Conservation (phyloP, 805 yeast genomes). For the Zygosaccharomyces pseudorouxii region DNA sequence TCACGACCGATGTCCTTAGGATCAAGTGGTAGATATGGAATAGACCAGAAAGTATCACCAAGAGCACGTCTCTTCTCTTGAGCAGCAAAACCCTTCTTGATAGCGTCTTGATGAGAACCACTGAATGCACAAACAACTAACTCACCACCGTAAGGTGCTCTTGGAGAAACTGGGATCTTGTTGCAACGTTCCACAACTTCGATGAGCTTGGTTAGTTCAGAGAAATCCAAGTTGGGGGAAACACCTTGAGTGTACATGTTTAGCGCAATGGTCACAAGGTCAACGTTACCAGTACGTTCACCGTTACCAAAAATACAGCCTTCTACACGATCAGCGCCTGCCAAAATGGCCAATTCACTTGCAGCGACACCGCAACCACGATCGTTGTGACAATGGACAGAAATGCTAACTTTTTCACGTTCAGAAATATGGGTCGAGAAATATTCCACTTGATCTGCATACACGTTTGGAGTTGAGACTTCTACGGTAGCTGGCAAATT, state of each 20-base stretch:
- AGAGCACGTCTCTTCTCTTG: constrained; percentile 47
- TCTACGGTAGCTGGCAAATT: constrained; percentile 81
- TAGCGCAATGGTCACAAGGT: constrained; percentile 66
- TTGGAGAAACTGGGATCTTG: constrained; percentile 65
- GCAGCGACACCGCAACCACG: constrained; percentile 86
- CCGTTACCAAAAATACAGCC: constrained; percentile 82
- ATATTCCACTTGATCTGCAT: constrained; percentile 78
- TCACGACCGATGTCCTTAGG: constrained; percentile 78
- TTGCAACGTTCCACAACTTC: constrained; percentile 71
- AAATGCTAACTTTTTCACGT: constrained; percentile 65
- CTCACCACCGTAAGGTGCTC: constrained; percentile 80
- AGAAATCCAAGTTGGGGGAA: constrained; percentile 64
- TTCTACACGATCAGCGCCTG: constrained; percentile 84
- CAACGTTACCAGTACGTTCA: constrained; percentile 83
- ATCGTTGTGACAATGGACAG: constrained; percentile 74
- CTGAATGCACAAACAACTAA: constrained; percentile 75
- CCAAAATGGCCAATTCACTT: constrained; percentile 66
- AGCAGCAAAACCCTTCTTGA: constrained; percentile 58
- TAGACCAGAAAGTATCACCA: constrained; percentile 55
- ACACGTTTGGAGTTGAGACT: constrained; percentile 67
- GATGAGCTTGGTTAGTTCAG: constrained; percentile 61
- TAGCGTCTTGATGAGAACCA: constrained; percentile 70
- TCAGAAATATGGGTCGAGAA: constrained; percentile 63
- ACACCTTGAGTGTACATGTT: constrained; percentile 78
- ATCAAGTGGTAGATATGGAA: constrained; percentile 76